These are phyloP conservation scores for Buxus sempervirens DNA, from an alignment of 164 flowering plant species.

Conservation along the genomic window DNA sequence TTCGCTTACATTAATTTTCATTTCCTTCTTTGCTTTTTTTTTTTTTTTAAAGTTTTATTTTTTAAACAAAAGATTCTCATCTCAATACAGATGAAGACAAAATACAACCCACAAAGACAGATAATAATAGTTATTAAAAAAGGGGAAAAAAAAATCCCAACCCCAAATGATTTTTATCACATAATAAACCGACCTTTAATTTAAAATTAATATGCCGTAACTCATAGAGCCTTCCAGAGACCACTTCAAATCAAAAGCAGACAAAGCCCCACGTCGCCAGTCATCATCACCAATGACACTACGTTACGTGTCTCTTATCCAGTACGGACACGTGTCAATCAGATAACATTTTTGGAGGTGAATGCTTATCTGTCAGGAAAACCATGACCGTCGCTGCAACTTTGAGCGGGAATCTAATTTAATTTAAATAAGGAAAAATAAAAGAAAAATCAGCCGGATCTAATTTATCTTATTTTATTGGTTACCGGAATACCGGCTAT, in stretches of 20 bases:
- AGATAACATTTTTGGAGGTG: background rate
- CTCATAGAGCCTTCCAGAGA: constrained; percentile 16
- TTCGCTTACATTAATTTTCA: too few relatives aligned
- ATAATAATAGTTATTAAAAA: too few relatives aligned
- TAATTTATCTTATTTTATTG: constrained; percentile 1
- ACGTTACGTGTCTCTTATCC: constrained; percentile 9
- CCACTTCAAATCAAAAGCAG: background rate
- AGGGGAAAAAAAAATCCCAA: too few relatives aligned
- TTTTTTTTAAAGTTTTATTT: too few relatives aligned
- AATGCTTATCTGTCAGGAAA: constrained; percentile 8
- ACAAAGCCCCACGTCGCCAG: constrained; percentile 5
- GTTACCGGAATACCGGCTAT: constrained; percentile 32
- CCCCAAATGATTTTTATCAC: too few relatives aligned
- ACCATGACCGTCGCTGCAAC: background rate
- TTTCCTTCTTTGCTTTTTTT: too few relatives aligned
- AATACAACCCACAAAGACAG: too few relatives aligned
- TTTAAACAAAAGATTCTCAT: too few relatives aligned
- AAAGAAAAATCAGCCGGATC: too few relatives aligned
- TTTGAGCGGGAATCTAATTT: background rate
- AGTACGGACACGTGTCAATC: constrained; percentile 13
- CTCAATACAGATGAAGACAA: too few relatives aligned
- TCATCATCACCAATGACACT: background rate
- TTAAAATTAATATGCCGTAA: too few relatives aligned
- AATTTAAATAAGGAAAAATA: background rate
- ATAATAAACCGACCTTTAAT: too few relatives aligned